These are phyloP conservation scores for Amylostereum areolatum DNA, from an alignment of 1,284 basidiomycete species.

Conservation along the genomic window DNA sequence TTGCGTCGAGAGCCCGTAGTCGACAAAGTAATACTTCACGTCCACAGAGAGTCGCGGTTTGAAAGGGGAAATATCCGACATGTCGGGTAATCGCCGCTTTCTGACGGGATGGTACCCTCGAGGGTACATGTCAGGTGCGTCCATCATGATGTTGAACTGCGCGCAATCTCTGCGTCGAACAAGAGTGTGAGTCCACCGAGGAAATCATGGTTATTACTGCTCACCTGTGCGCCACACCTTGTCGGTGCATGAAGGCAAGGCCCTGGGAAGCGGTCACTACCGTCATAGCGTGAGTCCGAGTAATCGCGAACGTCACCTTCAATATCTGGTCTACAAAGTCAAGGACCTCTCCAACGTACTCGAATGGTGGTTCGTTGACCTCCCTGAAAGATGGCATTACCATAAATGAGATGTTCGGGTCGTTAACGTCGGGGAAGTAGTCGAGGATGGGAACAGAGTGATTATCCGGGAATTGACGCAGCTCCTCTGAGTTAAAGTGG, in stretches of 20 bases:
- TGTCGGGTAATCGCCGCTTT: slow-evolving; percentile 6
- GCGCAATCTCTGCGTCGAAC: slow-evolving; percentile 17
- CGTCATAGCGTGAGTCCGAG: not conserved
- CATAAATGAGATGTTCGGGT: slow-evolving; percentile 12
- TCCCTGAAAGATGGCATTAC: slow-evolving; percentile 21
- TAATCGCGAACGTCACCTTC: slow-evolving; percentile 13
- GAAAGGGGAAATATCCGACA: not conserved
- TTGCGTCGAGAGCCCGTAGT: slow-evolving; percentile 20
- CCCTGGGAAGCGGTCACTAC: not conserved
- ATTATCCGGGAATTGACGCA: slow-evolving; percentile 17
- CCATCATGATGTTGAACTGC: slow-evolving; percentile 24
- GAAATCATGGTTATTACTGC: not conserved
- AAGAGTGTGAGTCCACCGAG: too few relatives aligned
- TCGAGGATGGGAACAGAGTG: slow-evolving; percentile 22
- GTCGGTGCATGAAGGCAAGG: slow-evolving; percentile 5
- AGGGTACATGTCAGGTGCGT: slow-evolving; percentile 19
- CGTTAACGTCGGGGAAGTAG: slow-evolving; percentile 12
- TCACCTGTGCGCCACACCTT: slow-evolving; percentile 5
- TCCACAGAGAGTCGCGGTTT: slow-evolving; percentile 8
- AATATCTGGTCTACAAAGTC: slow-evolving; percentile 21
- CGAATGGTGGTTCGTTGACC: slow-evolving; percentile 15
- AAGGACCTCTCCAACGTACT: slow-evolving; percentile 19
- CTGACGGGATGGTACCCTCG: slow-evolving; percentile 19
- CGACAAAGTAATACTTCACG: slow-evolving; percentile 23
- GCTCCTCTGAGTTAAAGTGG: not conserved